These are phyloP conservation scores for Crithidia acanthocephali DNA, from an alignment of 208 protist species.

Conservation along the genomic window DNA sequence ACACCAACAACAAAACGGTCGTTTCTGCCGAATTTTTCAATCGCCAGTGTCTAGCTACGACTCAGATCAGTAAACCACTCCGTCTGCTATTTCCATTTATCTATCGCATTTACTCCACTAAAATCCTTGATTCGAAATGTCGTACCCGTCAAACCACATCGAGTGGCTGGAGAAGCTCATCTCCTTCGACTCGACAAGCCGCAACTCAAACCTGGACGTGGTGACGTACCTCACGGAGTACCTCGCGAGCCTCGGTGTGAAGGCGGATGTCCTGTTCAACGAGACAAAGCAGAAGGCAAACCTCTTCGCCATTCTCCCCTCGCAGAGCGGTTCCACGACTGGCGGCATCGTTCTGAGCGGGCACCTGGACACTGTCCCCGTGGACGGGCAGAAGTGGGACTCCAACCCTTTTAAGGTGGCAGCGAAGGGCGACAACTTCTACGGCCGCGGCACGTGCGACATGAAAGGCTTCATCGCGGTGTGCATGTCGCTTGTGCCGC, in stretches of 20 bases:
- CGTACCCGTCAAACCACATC: conserved; percentile 11
- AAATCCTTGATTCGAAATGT: conserved; percentile 6
- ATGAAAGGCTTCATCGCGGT: conserved; percentile 69
- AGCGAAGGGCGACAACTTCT: conserved; percentile 39
- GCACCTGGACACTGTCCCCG: conserved; percentile 54
- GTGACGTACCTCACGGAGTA: conserved; percentile 42
- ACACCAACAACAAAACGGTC: too few species aligned
- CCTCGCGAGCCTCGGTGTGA: conserved; percentile 31
- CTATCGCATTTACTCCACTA: not conserved
- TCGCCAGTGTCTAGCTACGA: too few species aligned
- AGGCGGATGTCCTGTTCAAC: conserved; percentile 39
- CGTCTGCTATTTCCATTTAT: conserved; percentile 5
- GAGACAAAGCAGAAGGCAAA: conserved; percentile 47
- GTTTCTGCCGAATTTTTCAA: too few species aligned
- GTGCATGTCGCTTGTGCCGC: conserved; percentile 50
- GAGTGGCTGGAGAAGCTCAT: conserved; percentile 59
- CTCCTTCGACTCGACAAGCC: conserved; percentile 46
- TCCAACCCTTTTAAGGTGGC: conserved; percentile 46
- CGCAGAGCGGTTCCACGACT: conserved; percentile 28
- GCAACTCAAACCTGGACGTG: conserved; percentile 55
- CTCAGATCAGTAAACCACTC: too few species aligned
- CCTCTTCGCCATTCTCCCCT: conserved; percentile 53
- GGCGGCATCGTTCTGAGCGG: conserved; percentile 63
- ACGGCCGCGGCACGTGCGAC: conserved; percentile 60
- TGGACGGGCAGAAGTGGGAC: conserved; percentile 62